Percentiles rank a stretch among this genome's conserved stretches.
phyloP scores from a whole-genome alignment of 139 green algal genomes.

The Tetraselmis chui region DNA sequence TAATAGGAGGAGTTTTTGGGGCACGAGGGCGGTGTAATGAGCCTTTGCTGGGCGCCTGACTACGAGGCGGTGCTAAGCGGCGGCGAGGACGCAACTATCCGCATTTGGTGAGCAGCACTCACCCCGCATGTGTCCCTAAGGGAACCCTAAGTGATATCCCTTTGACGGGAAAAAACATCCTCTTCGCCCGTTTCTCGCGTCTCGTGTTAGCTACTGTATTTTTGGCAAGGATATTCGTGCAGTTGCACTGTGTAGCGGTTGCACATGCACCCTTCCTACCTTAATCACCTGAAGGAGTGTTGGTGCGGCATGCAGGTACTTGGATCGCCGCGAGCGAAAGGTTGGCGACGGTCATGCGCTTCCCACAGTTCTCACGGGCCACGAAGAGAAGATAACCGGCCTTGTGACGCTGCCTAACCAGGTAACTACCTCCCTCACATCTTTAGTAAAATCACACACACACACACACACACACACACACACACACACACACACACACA shows the following conservation, averaged over 20 bases:
- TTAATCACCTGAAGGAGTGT: no score
- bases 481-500: no score
- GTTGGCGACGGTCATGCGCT: background rate
- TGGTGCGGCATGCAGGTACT: background rate
- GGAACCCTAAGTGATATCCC: no score
- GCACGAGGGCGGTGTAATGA: conserved; percentile 44
- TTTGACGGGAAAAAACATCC: no score
- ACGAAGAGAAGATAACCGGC: background rate
- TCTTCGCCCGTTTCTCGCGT: no score
- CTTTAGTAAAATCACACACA: no score
- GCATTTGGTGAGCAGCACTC: conserved; percentile 29
- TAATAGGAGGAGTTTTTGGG: conserved; percentile 36
- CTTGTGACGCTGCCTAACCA: background rate
- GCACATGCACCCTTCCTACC: conserved; percentile 31
- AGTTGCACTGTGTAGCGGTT: no score
- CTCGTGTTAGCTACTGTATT: no score
- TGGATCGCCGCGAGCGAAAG: background rate
- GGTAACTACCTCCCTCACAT: background rate
- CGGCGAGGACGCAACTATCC: conserved; percentile 49
- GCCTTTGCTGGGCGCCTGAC: conserved; percentile 33
- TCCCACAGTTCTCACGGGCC: conserved; percentile 1
- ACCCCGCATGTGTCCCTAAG: background rate
- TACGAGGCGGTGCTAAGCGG: conserved; percentile 49
- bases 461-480: no score
- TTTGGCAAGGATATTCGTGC: no score